Evolutionary conservation across 2,329 filamentous ascomycete genomes (phyloP), one percentile per base, ranked within the genome.

Genomic region (Aspergillus viridinutans): DNA sequence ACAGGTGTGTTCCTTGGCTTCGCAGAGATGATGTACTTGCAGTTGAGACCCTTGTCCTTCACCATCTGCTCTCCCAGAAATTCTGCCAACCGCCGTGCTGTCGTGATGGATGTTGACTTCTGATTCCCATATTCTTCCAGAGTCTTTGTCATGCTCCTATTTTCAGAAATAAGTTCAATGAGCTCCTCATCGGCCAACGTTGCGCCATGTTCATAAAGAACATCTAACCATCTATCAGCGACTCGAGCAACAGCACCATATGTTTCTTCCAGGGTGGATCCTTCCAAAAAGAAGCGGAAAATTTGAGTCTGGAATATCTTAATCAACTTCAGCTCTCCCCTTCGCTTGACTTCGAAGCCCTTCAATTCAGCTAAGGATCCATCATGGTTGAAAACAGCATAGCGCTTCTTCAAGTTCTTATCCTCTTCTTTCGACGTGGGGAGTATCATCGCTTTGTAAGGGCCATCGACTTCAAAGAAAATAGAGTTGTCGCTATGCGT

Each of bases 241-340:
- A 99, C 92, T 69, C 91, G 95, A 54, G 95, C 92, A 2, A 99
- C 95, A 2, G 93, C 88, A 14, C 77, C 85, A 69, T 99, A 99
- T 20, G 92, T 97, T 71, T 97, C 92, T 2, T 87, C 80, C 49
- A 99, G 81, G 0, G 92, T 96, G 3, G 85, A 83, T 6, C 94
- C 94, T 69, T 99, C 93, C 5, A 99, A 80, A 78, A 99, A 99
- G 76, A 99, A 97, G 72, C 96, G 97, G 87, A 99, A 99, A 64
- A 99, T 96, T 69, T 99, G 94, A 58, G 94, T 91, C 74, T 99
- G 94, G 74, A 99, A 99, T 71, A 97, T 99, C 77, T 99, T 99
- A 83, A 99, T 99, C 65, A 99, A 87, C 78, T 99, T 99, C 65
- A 99, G 80, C 77, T 99, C 94, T 80, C 94, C 94, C 84, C 94